Conservation (phyloP, 495 filamentous ascomycete genomes). For the Talaromyces thailandensis region DNA sequence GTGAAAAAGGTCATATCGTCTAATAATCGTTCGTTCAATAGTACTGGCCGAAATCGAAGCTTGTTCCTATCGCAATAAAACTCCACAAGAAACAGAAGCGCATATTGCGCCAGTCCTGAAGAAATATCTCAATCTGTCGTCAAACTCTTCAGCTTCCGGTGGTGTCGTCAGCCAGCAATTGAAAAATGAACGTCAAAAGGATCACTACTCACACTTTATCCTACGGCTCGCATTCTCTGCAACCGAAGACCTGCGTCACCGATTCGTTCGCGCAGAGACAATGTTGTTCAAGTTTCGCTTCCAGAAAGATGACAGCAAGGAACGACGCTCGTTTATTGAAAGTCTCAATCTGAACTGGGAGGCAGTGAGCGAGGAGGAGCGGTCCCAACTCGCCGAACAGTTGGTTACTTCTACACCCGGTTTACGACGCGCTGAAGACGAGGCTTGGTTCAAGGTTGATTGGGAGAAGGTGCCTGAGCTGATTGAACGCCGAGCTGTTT, state of each 20-base stretch:
- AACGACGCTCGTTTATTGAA: slow-evolving; percentile 68
- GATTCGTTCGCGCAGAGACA: slow-evolving; percentile 80
- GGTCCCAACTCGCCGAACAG: slow-evolving; percentile 40
- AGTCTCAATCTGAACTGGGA: slow-evolving; percentile 76
- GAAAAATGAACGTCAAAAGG: slow-evolving; percentile 75
- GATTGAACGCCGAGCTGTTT: slow-evolving; percentile 68
- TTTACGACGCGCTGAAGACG: slow-evolving; percentile 57
- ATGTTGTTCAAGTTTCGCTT: slow-evolving; percentile 81
- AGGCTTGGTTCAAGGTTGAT: slow-evolving; percentile 88
- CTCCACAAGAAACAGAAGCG: slow-evolving; percentile 61
- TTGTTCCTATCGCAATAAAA: slow-evolving; percentile 88
- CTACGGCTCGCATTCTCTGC: slow-evolving; percentile 86
- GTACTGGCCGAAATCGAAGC: slow-evolving; percentile 94
- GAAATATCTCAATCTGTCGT: slow-evolving; percentile 76
- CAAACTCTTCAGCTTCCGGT: slow-evolving; percentile 56
- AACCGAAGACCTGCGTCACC: slow-evolving; percentile 83
- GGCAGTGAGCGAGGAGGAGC: slow-evolving; percentile 68
- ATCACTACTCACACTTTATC: slow-evolving; percentile 98
- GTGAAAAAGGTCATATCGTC: too few relatives aligned
- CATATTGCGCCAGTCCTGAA: slow-evolving; percentile 75
- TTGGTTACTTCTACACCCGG: slow-evolving; percentile 44
- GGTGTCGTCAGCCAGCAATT: slow-evolving; percentile 39
- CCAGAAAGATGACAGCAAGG: slow-evolving; percentile 55
- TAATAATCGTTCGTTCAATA: slow-evolving; percentile 21
- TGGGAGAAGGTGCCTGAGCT: slow-evolving; percentile 90